Evolutionary conservation across 2,329 filamentous ascomycete genomes (phyloP).

Genomic region (Cercospora brassicicola): DNA sequence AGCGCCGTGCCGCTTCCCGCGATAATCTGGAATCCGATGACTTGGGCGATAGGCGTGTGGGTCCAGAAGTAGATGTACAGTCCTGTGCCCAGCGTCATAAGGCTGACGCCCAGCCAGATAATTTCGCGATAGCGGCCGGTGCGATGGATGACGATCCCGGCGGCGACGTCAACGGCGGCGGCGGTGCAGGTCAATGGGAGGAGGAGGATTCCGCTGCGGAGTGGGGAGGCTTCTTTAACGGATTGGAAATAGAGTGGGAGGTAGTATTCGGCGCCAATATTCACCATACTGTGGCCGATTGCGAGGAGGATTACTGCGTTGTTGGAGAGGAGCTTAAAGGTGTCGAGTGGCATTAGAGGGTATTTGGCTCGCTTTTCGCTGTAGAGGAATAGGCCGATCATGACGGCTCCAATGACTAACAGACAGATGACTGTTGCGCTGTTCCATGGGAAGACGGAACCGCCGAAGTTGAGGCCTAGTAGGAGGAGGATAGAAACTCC

Average conservation of each 20-base stretch:
- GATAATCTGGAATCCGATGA: slow-evolving; percentile 52
- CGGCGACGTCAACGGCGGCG: slow-evolving; percentile 47
- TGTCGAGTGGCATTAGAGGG: no score
- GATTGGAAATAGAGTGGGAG: slow-evolving; percentile 56
- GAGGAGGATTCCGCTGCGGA: slow-evolving; percentile 61
- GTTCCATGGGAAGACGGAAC: no score
- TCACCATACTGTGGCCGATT: no score
- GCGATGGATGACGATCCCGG: slow-evolving; percentile 52
- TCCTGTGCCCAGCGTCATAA: slow-evolving; percentile 52
- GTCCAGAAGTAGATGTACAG: slow-evolving; percentile 3
- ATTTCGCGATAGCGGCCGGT: slow-evolving; percentile 53
- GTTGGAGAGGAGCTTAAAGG: no score
- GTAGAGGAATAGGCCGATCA: no score
- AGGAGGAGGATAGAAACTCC: slow-evolving; percentile 56
- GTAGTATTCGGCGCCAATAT: no score
- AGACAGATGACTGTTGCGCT: no score
- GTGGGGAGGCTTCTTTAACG: slow-evolving; percentile 60
- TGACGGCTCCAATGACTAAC: no score
- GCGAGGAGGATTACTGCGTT: no score
- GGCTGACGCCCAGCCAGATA: slow-evolving; percentile 38
- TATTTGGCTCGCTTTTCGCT: no score
- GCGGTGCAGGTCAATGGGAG: slow-evolving; percentile 57
- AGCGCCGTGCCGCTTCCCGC: slow-evolving; percentile 54
- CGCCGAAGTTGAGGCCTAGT: no score
- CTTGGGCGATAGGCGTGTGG: neutral